phyloP scores from a whole-genome alignment of 2,329 filamentous ascomycete species.

The Geosmithia putterillii region DNA sequence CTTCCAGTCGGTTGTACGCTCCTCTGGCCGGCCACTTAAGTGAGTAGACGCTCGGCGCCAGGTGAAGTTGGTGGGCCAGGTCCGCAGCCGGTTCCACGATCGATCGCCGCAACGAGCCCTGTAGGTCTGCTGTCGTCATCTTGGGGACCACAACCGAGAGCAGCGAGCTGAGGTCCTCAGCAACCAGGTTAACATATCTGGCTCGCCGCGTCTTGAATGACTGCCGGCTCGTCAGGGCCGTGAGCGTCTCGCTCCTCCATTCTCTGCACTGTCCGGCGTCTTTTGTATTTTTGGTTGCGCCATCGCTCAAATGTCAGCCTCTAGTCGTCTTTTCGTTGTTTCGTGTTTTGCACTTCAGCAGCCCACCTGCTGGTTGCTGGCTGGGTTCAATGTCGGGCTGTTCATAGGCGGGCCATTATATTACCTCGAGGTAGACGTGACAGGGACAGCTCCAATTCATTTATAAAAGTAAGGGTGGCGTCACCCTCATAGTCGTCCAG shows the following conservation, averaged over 20 bases:
- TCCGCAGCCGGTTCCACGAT: conserved; percentile 22
- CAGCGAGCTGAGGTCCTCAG: conserved; percentile 19
- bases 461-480: conserved; percentile 17
- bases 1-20: conserved; percentile 20
- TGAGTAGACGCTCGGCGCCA: conserved; percentile 19
- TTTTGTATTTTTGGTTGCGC: conserved; percentile 3
- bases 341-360: too few species aligned
- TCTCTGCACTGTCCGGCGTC: conserved; percentile 20
- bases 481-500: conserved; percentile 17
- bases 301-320: neutral
- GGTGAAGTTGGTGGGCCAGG: conserved; percentile 21
- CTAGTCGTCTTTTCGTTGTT: neutral
- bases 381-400: neutral
- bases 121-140: conserved; percentile 13
- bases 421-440: conserved; percentile 19
- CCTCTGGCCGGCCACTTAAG: conserved; percentile 23
- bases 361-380: too few species aligned
- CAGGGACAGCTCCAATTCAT: conserved; percentile 18
- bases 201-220: conserved; percentile 15
- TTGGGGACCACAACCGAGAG: conserved; percentile 16
- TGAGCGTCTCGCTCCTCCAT: conserved; percentile 24
- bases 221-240: conserved; percentile 17
- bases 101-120: conserved; percentile 16
- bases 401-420: neutral
- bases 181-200: conserved; percentile 14